Percentiles rank a stretch among this genome's conserved stretches.
phyloP scores from a whole-genome alignment of 331 rosid genomes.

The Cydonia oblonga region DNA sequence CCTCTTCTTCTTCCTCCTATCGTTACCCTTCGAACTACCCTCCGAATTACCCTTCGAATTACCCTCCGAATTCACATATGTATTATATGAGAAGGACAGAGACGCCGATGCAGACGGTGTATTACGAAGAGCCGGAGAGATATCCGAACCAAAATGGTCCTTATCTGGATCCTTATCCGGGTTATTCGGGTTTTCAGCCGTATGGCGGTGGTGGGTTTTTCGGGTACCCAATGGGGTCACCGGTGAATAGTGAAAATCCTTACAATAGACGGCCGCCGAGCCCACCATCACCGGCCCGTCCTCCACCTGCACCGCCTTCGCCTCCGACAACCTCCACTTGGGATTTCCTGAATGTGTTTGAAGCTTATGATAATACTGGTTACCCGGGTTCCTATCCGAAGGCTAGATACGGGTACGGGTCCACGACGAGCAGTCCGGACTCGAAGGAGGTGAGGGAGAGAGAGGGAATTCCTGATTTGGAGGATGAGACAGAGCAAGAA shows the following conservation, averaged over 20 bases:
- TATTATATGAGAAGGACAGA: conserved; percentile 62
- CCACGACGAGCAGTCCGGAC: conserved; percentile 74
- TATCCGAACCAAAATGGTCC: conserved; percentile 30
- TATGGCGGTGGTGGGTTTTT: conserved; percentile 42
- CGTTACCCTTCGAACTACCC: neutral
- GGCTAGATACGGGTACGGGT: conserved; percentile 41
- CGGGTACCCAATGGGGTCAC: conserved; percentile 44
- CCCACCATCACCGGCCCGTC: conserved; percentile 14
- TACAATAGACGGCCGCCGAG: conserved; percentile 23
- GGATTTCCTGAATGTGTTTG: conserved; percentile 82
- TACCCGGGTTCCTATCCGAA: conserved; percentile 31
- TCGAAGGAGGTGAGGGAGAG: conserved; percentile 91
- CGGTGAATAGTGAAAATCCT: conserved; percentile 14
- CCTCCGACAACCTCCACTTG: conserved; percentile 72
- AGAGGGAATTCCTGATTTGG: conserved; percentile 96
- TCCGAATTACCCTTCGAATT: neutral
- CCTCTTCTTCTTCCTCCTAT: neutral
- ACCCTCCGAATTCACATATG: conserved; percentile 12
- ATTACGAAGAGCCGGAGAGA: conserved; percentile 45
- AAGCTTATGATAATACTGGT: conserved; percentile 33
- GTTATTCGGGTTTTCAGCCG: conserved; percentile 22
- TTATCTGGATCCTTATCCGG: conserved; percentile 34
- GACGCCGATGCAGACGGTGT: conserved; percentile 37
- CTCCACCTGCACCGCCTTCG: conserved; percentile 74
- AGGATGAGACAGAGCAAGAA: conserved; percentile 79